Base-by-base conservation (phyloP, 139 green algal genomes). In the Auxenochlorella pyrenoidosa region DNA sequence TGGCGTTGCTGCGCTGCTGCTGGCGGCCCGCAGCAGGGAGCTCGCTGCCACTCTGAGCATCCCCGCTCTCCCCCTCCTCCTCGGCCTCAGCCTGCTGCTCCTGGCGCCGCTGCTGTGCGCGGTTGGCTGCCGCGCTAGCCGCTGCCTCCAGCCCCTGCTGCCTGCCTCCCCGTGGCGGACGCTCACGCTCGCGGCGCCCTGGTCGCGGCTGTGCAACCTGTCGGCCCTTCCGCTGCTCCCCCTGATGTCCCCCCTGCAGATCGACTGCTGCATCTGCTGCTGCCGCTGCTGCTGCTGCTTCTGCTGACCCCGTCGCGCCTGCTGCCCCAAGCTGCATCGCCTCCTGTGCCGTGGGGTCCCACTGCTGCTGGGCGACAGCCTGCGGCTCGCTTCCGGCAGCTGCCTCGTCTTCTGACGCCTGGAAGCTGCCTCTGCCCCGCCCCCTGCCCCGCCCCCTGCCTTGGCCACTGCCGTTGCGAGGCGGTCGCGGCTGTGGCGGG, bases 81-180 rank as follows among this genome's bases (percentile, higher is more conserved):
- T 28, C 40, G 0, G 63, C 59, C 70, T 72, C 75, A 12, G 63
- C 47, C 24, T 83, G 66, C 51, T 73, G 44, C 54, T 84, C 63
- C 38, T 81, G 75, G 40, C 43, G 43, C 75, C 38, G 78, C 54
- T 72, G 54, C 36, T 72, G 78, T 41, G 26, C 26, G 43, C 75
- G 75, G 73, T 51, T 58, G 81, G 84, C 77, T 40, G 84, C 36
- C 32, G 44, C 84, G 58, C 47, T 51, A 4, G 43, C 68, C 41
- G 43, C 43, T 75, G n/a, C 83, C 58, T 83, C 66, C 77, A 79
- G 54, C 18, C 70, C 54, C 70, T 86, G 83, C 54, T 58, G 68
- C 77, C 54, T 54, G 13, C 59, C 65, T 24, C n/a, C 36, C 3
- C 71, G n/a, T 16, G 41, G 75, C 47, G 63, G 41, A 59, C 75